Evolutionary conservation across 257 asterid species (phyloP).

Genomic region (Echium plantagineum): DNA sequence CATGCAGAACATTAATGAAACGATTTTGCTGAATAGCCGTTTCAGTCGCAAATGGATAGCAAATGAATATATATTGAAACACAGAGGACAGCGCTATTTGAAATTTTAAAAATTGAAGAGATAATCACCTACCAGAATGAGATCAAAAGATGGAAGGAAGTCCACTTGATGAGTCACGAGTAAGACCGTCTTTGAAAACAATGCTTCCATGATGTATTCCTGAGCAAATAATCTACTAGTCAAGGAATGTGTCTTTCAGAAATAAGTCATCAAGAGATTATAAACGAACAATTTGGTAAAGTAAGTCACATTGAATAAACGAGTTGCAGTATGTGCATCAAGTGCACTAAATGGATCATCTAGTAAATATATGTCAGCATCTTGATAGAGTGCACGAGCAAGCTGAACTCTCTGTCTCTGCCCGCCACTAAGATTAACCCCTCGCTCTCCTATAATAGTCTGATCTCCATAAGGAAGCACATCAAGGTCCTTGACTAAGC

Average conservation of each 20-base stretch:
- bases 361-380: slow-evolving; percentile 84
- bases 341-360: slow-evolving; percentile 99
- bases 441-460: slow-evolving; percentile 95
- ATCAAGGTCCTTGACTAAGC: slow-evolving; percentile 76
- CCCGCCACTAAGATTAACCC: slow-evolving; percentile 96
- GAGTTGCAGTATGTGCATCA: slow-evolving; percentile 96
- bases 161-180: slow-evolving; percentile 97
- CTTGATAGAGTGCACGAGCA: slow-evolving; percentile 94
- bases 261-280: background rate
- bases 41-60: too few species aligned
- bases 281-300: background rate
- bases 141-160: slow-evolving; percentile 82
- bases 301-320: slow-evolving; percentile 51
- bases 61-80: too few species aligned
- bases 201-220: slow-evolving; percentile 87
- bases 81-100: too few species aligned
- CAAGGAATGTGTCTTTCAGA: slow-evolving; percentile 19
- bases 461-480: slow-evolving; percentile 90
- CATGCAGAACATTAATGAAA: too few species aligned
- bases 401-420: slow-evolving; percentile 96
- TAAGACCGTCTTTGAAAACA: slow-evolving; percentile 65
- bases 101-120: slow-evolving; percentile 7
- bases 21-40: too few species aligned
- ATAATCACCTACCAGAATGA: slow-evolving; percentile 66
- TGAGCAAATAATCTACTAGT: slow-evolving; percentile 19